These are phyloP conservation scores for Umbelopsis sp. DNA, from an alignment of 192 early-diverging fungal species.

Conservation along the genomic window DNA sequence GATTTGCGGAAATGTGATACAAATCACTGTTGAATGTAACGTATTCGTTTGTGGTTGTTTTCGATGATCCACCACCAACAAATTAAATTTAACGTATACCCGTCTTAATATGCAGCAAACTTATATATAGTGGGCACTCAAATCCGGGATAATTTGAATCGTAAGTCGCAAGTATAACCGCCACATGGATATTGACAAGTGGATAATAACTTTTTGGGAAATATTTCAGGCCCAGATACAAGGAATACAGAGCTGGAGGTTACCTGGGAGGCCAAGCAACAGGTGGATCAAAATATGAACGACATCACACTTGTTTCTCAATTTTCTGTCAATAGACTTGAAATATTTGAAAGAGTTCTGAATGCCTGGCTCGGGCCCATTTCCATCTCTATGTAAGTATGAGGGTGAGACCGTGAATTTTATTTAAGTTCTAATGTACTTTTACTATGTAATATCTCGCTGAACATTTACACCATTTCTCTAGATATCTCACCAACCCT, in stretches of 20 bases:
- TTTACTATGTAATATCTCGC: no score
- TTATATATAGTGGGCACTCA: not conserved
- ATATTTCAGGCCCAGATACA: not conserved
- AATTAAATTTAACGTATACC: not conserved
- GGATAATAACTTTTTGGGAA: no score
- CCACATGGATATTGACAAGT: no score
- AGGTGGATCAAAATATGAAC: not conserved
- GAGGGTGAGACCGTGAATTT: not conserved
- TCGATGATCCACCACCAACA: not conserved
- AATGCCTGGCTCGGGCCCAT: constrained; percentile 50
- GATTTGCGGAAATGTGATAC: not conserved
- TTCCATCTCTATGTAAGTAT: constrained; percentile 45
- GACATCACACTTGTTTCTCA: constrained; percentile 51
- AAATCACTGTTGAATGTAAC: not conserved
- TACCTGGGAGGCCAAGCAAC: not conserved
- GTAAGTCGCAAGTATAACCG: not conserved
- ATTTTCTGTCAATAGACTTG: constrained; percentile 54
- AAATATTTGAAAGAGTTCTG: constrained; percentile 44
- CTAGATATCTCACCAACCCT: constrained; percentile 46
- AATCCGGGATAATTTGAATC: not conserved
- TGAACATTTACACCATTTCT: not conserved
- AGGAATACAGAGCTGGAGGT: not conserved
- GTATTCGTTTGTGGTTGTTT: not conserved
- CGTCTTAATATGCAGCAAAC: constrained; percentile 1
- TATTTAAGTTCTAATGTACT: no score